phyloP scores from a whole-genome alignment of 2,329 filamentous ascomycete species.

The Fusarium sp. region DNA sequence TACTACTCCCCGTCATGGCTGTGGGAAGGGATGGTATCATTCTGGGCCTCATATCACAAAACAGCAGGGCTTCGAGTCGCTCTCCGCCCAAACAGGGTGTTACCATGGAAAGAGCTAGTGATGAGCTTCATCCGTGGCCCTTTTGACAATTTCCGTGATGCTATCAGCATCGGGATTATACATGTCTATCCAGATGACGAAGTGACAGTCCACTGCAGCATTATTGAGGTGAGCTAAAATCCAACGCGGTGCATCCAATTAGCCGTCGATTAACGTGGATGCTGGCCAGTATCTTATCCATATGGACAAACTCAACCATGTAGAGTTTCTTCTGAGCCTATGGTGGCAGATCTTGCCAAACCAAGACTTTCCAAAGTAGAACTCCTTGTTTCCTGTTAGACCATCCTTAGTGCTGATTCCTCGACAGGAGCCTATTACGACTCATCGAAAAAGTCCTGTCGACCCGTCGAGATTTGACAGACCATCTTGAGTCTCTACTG shows the following conservation, averaged over 20 bases:
- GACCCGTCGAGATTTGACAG: neutral
- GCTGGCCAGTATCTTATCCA: no score
- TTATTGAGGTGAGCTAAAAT: neutral
- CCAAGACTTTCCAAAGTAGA: neutral
- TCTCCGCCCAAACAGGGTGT: neutral
- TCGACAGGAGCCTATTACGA: neutral
- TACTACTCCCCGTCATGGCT: neutral
- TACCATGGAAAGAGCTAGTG: accelerated
- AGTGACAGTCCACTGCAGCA: no score
- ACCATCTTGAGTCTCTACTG: accelerated
- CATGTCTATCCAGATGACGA: neutral
- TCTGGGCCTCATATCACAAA: neutral
- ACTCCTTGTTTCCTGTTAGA: neutral
- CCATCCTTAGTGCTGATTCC: neutral
- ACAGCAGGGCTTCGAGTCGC: neutral
- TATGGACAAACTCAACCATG: neutral
- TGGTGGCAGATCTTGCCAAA: neutral
- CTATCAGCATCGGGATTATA: neutral
- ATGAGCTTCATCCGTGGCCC: neutral
- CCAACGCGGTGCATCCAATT: neutral
- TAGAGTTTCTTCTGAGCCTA: neutral
- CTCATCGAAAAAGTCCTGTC: accelerated
- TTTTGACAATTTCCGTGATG: neutral
- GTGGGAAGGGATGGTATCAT: neutral
- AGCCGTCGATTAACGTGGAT: neutral